Evolutionary conservation across 2,329 filamentous ascomycete genomes (phyloP).

Genomic region (Teratosphaeriaceae sp.): DNA sequence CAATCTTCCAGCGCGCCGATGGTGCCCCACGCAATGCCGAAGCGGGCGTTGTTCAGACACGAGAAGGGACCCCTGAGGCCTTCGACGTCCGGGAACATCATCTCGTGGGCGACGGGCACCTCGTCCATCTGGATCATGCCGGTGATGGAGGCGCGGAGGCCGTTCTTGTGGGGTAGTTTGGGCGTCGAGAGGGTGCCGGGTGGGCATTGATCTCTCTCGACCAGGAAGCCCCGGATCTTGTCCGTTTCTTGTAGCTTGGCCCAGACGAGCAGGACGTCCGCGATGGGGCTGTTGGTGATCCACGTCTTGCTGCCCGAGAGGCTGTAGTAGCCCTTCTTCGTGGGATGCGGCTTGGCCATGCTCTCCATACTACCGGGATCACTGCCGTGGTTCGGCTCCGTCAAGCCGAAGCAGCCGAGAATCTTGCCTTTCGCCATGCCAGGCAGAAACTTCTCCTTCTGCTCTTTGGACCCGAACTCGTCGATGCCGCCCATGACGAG

Average conservation of each 20-base stretch:
- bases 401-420: constrained; percentile 80
- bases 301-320: constrained; percentile 84
- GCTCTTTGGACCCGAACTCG: constrained; percentile 78
- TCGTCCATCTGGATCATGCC: constrained; percentile 97
- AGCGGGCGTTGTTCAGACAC: constrained; percentile 87
- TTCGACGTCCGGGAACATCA: constrained; percentile 90
- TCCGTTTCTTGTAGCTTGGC: constrained; percentile 86
- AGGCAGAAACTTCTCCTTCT: constrained; percentile 78
- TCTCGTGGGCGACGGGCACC: constrained; percentile 78
- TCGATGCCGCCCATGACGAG: constrained; percentile 90
- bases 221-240: constrained; percentile 87
- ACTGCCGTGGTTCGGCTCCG: constrained; percentile 87
- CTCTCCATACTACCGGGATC: constrained; percentile 91
- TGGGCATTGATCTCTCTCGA: constrained; percentile 80
- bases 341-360: constrained; percentile 73
- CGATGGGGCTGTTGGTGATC: constrained; percentile 92
- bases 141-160: constrained; percentile 84
- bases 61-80: constrained; percentile 85
- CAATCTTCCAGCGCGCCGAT: constrained; percentile 95
- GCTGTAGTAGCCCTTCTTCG: constrained; percentile 73
- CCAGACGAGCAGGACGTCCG: constrained; percentile 82
- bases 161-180: constrained; percentile 89
- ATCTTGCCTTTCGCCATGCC: constrained; percentile 75
- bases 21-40: constrained; percentile 88
- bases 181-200: constrained; percentile 87